phyloP scores from a whole-genome alignment of 768 basidiomycete species.

The Boletus vermiculosoides region DNA sequence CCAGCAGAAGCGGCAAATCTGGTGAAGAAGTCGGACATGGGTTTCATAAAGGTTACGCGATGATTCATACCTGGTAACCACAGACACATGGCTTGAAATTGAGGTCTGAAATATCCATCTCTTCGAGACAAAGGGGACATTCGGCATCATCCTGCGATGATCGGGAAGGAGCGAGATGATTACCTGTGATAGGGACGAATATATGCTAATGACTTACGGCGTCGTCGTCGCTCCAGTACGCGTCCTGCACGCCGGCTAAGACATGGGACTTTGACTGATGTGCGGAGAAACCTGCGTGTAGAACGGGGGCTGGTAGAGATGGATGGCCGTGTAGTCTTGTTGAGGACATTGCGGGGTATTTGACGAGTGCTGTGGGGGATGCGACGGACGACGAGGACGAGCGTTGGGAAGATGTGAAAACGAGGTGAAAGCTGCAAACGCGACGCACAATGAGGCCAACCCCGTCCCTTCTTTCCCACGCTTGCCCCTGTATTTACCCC shows the following conservation, averaged over 20 bases:
- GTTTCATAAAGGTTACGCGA: conserved; percentile 20
- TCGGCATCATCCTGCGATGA: conserved; percentile 86
- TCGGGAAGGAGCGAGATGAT: conserved; percentile 19
- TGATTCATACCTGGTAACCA: conserved; percentile 80
- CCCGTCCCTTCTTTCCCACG: conserved; percentile 22
- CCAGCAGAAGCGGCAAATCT: conserved; percentile 99
- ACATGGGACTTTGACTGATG: conserved; percentile 84
- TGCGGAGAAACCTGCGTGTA: conserved; percentile 67
- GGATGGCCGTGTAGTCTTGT: conserved; percentile 59
- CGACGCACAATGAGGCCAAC: conserved; percentile 27
- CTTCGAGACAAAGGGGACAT: conserved; percentile 96
- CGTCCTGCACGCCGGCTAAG: conserved; percentile 88
- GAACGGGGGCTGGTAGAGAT: conserved; percentile 69
- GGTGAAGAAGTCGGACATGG: conserved; percentile 9
- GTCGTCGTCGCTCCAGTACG: conserved; percentile 96
- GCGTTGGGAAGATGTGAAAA: conserved; percentile 14
- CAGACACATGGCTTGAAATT: conserved; percentile 99
- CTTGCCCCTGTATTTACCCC: conserved; percentile 13
- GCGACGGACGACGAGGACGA: conserved; percentile 21
- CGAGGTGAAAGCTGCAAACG: conserved; percentile 23
- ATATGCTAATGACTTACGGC: conserved; percentile 46
- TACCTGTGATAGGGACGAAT: conserved; percentile 10
- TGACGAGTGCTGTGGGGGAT: background rate
- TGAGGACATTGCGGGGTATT: conserved; percentile 42
- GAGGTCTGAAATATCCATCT: conserved; percentile 98